Evolutionary conservation across 768 basidiomycete genomes (phyloP).

Genomic region (Lactifluus pinguis): DNA sequence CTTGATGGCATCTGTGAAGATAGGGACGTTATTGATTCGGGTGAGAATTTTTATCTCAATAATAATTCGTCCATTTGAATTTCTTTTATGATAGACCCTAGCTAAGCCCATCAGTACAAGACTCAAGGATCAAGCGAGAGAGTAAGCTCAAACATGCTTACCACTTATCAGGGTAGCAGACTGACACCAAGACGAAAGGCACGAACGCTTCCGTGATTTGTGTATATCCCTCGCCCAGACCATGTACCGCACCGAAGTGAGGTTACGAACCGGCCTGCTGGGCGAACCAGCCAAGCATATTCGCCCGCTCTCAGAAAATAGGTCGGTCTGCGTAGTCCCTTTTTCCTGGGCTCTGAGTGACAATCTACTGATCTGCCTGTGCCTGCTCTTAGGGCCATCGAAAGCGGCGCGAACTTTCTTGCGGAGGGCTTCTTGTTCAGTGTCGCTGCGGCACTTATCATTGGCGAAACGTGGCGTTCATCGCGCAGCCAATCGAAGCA

Average conservation of each 20-base stretch:
- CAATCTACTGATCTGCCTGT: background rate
- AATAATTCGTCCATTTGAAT: no score
- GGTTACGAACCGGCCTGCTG: constrained; percentile 64
- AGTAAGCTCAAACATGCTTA: constrained; percentile 22
- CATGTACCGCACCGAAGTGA: constrained; percentile 67
- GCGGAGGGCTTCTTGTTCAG: constrained; percentile 80
- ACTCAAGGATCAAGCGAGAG: constrained; percentile 6
- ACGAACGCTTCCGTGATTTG: constrained; percentile 59
- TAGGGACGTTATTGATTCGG: constrained; percentile 66
- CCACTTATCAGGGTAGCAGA: background rate
- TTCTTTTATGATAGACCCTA: background rate
- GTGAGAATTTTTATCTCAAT: constrained; percentile 34
- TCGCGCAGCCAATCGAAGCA: constrained; percentile 61
- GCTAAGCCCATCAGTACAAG: constrained; percentile 65
- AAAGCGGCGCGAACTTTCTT: constrained; percentile 75
- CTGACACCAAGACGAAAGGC: constrained; percentile 33
- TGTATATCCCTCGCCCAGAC: constrained; percentile 69
- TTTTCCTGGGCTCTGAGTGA: background rate
- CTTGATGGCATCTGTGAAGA: constrained; percentile 62
- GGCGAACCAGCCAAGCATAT: constrained; percentile 67
- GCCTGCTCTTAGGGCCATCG: constrained; percentile 51
- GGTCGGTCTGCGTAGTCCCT: constrained; percentile 33
- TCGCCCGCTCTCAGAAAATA: constrained; percentile 68
- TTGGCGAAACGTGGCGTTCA: constrained; percentile 70
- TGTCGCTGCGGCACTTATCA: constrained; percentile 64